Evolutionary conservation across 331 rosid genomes (phyloP).

Genomic region (Pyracantha coccinea): DNA sequence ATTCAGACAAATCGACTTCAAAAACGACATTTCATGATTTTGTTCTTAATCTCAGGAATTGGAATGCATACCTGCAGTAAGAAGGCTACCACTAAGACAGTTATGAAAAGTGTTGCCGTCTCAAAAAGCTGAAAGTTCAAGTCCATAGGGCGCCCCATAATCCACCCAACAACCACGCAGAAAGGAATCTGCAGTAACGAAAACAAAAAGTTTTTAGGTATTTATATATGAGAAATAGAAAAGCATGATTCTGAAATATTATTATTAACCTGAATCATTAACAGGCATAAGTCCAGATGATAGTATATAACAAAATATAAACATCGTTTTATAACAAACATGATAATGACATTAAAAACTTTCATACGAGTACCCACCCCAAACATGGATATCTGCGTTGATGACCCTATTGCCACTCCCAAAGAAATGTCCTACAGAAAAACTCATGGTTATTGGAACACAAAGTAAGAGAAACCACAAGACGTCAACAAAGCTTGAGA

Average conservation of each 20-base stretch:
- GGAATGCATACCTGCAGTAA: conserved; percentile 59
- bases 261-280: not conserved
- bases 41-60: not conserved
- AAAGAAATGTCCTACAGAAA: conserved; percentile 62
- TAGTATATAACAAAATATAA: not conserved
- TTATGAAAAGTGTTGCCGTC: conserved; percentile 65
- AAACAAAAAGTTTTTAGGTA: conserved; percentile 5
- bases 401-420: conserved; percentile 82
- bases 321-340: not conserved
- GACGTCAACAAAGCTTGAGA: conserved; percentile 4
- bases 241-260: not conserved
- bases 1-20: not conserved
- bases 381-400: conserved; percentile 78
- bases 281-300: not conserved
- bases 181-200: conserved; percentile 62
- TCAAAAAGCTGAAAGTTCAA: conserved; percentile 73
- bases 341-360: not conserved
- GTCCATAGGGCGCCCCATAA: conserved; percentile 67
- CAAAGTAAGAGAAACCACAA: not conserved
- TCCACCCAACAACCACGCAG: conserved; percentile 72
- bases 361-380: conserved; percentile 37
- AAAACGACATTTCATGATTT: not conserved
- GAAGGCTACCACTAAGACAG: conserved; percentile 69
- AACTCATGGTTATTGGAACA: not conserved
- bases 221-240: not conserved